Evolutionary conservation across 768 basidiomycete genomes (phyloP), one percentile per base, ranked within the genome.

Genomic region (Auricularia sp.): DNA sequence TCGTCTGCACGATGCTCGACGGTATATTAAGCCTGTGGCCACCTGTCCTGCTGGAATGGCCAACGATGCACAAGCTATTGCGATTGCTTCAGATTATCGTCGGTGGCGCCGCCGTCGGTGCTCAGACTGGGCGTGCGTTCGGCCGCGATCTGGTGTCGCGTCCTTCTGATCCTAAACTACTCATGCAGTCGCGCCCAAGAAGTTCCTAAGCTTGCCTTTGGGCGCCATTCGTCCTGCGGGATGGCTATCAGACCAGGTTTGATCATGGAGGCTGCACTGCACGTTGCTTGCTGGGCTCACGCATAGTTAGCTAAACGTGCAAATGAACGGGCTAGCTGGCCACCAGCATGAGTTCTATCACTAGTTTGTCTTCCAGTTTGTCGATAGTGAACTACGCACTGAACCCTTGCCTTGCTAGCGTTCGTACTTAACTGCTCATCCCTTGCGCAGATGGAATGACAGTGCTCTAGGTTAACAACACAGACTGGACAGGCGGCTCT

Each of bases 331-430:
- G 11, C 67, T 77, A 2, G 76, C 76, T 14, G 76, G 76, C 1
- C 74, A 77, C 66, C 72, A 75, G 61, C 75, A 74, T 61, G 74
- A 77, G 24, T 77, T 77, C 68, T 77, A 76, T 51, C 70, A 75
- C 65, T 75, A 74, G 74, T 75, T 36, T 21, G 72, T 67, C 14
- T 24, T 33, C 36, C 35, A 11, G 10, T 59, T 7, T 21, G 0
- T 4, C 21, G 42, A 14, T 1, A 42, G 13, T 44, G 42, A 44
- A 8, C 56, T 39, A 13, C 37, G 37, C 13, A 39, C 13, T 39
- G 37, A 39, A 13, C 37, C 13, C 13, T 39, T 39, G 37, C 37
- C 6, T 39, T 39, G 13, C 13, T 39, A 6, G 37, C 37, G 37
- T 7, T 39, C 6, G 37, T 13, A 13, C 13, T 39, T 39, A 13